Evolutionary conservation across 805 yeast species (phyloP).

Genomic region (Ogataea henricii): DNA sequence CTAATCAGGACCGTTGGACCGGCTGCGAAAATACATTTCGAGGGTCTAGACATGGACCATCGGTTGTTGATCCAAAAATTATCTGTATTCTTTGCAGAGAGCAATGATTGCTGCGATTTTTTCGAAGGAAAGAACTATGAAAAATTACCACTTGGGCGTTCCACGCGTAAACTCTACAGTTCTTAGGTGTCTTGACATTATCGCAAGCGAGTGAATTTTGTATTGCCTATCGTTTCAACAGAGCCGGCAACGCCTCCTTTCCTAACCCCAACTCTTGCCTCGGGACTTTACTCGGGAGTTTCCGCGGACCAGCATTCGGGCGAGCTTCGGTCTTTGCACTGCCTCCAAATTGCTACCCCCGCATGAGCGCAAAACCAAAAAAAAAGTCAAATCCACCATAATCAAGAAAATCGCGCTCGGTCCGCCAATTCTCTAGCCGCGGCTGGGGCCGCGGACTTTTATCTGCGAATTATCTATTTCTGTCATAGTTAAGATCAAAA

Average conservation of each 20-base stretch:
- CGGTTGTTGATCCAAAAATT: not conserved
- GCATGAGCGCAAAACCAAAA: not conserved
- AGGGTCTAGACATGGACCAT: not conserved
- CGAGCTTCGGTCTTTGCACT: too few relatives aligned
- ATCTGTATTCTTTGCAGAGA: slow-evolving; percentile 1
- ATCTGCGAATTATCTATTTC: slow-evolving; percentile 6
- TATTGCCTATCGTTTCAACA: too few relatives aligned
- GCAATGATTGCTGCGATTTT: slow-evolving; percentile 2
- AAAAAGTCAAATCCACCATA: too few relatives aligned
- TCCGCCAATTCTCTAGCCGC: slow-evolving; percentile 3
- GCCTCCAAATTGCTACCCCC: not conserved
- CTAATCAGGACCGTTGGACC: not conserved
- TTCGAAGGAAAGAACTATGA: not conserved
- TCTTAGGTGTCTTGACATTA: not conserved
- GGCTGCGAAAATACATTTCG: not conserved
- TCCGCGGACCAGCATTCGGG: too few relatives aligned
- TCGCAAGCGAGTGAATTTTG: not conserved
- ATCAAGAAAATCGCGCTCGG: not conserved
- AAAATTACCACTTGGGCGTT: too few relatives aligned
- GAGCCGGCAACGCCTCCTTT: not conserved
- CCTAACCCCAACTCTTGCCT: not conserved
- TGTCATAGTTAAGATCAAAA: not conserved
- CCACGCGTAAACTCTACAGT: not conserved
- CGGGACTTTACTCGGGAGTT: too few relatives aligned
- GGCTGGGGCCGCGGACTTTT: slow-evolving; percentile 8